Base-by-base conservation (phyloP, 2,329 filamentous ascomycete genomes). In the Biscogniauxia mediterranea region DNA sequence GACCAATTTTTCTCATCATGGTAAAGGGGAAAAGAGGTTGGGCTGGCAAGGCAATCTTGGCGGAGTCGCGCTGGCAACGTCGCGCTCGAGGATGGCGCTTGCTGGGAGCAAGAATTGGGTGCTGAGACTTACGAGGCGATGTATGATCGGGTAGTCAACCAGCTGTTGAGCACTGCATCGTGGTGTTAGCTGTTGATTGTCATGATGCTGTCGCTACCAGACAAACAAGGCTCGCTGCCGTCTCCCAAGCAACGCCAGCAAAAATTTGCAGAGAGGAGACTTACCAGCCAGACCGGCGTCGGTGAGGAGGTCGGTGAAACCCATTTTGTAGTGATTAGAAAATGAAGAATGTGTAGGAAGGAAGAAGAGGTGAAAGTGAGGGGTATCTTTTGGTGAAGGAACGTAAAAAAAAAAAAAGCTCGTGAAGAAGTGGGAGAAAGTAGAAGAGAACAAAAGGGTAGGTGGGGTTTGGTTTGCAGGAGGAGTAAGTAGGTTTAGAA, bases 1-100 rank as follows among this genome's bases (percentile, higher is more conserved):
- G 88, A 91, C 88, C 87, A 90, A 90, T 84, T 80, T 79, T 83
- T 88, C 82, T 90, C 87, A 90, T 90, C 87, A 89, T 83, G 55
- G 54, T 65, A 58, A 56, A 54, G 66, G 65, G 65, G 25, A 7
- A 54, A 7, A 54, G 52, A 9, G 55, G 46, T 64, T 67, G 57
- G 65, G 65, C 59, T 59, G 62, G 58, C 7, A 38, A 38, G 32
- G 32, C 32, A 59, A 62, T 56, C 56, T 55, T 23, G 32, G 53
- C 59, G 17, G 60, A 54, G 38, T 52, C 20, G 32, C 42, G 49
- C 53, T 64, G 38, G 55, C 32, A 54, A 54, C 38, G 46, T 65
- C 53, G 61, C 58, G 61, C 59, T 62, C 38, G 56, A 53, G 17
- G 55, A 56, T 17, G 38, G 55, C 25, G 56, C 51, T 59, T 42